These are phyloP conservation scores for Pseudovirgaria hyperparasitica DNA, from an alignment of 2,329 filamentous ascomycete species.

Conservation along the genomic window DNA sequence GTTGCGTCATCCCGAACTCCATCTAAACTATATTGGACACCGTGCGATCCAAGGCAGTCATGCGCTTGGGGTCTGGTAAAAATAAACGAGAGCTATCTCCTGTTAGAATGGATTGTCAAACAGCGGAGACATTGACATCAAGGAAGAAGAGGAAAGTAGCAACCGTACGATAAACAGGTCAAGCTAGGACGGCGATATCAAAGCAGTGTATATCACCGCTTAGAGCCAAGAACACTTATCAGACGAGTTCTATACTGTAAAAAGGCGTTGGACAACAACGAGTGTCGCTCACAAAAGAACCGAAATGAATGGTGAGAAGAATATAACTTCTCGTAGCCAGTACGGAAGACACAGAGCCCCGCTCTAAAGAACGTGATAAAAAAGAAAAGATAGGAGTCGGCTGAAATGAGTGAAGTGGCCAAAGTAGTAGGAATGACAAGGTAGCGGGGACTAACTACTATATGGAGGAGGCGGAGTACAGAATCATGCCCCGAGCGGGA, in stretches of 20 bases:
- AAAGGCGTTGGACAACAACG: slow-evolving; percentile 13
- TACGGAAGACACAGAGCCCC: slow-evolving; percentile 26
- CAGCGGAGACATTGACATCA: too few relatives aligned
- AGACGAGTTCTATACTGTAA: slow-evolving; percentile 10
- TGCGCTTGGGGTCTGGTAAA: slow-evolving; percentile 18
- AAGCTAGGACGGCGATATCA: too few relatives aligned
- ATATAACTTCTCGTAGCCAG: slow-evolving; percentile 23
- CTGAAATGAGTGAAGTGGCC: slow-evolving; percentile 27
- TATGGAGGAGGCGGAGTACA: slow-evolving; percentile 21
- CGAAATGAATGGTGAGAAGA: slow-evolving; percentile 27
- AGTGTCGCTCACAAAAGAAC: slow-evolving; percentile 8
- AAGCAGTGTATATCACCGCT: slow-evolving; percentile 10
- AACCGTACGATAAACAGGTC: too few relatives aligned
- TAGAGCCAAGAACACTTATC: slow-evolving; percentile 12
- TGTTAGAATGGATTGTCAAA: slow-evolving; percentile 18
- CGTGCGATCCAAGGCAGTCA: slow-evolving; percentile 16
- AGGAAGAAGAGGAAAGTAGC: too few relatives aligned
- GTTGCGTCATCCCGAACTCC: slow-evolving; percentile 2
- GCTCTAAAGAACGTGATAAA: slow-evolving; percentile 18
- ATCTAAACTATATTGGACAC: too few relatives aligned
- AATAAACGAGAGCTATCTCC: slow-evolving; percentile 14
- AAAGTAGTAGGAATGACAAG: slow-evolving; percentile 20
- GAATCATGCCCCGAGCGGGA: slow-evolving; percentile 16
- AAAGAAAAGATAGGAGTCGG: slow-evolving; percentile 12
- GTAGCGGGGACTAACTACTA: slow-evolving; percentile 20